phyloP scores from a whole-genome alignment of 192 early-diverging fungal genomes.

The Coemansia sp. region DNA sequence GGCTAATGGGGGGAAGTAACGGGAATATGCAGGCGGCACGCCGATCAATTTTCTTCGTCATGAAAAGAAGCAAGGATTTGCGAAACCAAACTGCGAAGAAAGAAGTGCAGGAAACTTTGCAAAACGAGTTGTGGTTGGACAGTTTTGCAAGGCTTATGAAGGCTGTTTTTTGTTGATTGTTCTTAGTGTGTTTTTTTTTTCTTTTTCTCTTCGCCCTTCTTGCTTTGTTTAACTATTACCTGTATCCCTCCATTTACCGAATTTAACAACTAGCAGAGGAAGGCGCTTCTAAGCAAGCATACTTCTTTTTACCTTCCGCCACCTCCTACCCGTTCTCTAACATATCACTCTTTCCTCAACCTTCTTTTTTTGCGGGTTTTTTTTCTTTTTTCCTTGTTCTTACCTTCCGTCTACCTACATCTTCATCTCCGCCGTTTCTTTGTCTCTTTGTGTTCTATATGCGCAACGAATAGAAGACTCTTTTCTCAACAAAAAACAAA shows the following conservation, averaged over 20 bases:
- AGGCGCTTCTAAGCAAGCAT: not conserved
- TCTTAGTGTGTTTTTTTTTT: not conserved
- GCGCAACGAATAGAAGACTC: conserved; percentile 1
- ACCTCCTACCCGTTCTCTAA: conserved; percentile 9
- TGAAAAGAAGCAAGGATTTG: not conserved
- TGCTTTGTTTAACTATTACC: not conserved
- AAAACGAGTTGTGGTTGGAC: not conserved
- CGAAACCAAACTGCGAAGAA: not conserved
- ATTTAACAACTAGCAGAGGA: not conserved
- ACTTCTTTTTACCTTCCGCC: not conserved
- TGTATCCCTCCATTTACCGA: conserved; percentile 1
- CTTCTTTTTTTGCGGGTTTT: conserved; percentile 2
- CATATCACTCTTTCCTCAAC: not conserved
- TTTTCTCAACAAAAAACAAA: not conserved
- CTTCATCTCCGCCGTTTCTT: not conserved
- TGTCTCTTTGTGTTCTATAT: not conserved
- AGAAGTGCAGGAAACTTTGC: not conserved
- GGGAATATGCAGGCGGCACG: not conserved
- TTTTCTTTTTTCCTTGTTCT: not conserved
- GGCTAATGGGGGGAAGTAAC: not conserved
- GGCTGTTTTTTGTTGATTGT: not conserved
- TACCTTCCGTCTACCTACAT: conserved; percentile 2
- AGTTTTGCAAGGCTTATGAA: not conserved
- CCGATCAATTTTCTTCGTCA: not conserved
- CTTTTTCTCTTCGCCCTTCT: not conserved